Percentiles rank a stretch among this genome's conserved stretches.
Conservation (phyloP, 257 asterid species). For the Petrea volubilis region DNA sequence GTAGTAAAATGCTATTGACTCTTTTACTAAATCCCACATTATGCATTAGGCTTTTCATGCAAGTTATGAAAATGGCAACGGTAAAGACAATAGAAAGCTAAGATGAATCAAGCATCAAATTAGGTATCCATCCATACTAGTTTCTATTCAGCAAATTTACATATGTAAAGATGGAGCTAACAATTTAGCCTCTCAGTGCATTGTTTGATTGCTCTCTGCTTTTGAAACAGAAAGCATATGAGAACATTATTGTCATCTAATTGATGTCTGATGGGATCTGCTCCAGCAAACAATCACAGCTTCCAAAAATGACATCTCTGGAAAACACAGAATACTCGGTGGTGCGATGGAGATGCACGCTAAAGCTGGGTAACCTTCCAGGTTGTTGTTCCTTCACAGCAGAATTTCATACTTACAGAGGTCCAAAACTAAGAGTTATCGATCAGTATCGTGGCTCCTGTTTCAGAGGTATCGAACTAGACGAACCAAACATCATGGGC, state of each 20-base stretch:
- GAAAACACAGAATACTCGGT: not conserved
- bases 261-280: too few species aligned
- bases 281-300: too few species aligned
- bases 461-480: conserved; percentile 56
- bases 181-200: conserved; percentile 23
- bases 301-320: conserved; percentile 34
- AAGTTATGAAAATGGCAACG: not conserved
- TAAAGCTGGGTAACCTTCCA: conserved; percentile 36
- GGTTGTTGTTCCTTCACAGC: conserved; percentile 45
- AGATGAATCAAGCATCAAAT: not conserved
- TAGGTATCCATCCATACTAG: conserved; percentile 20
- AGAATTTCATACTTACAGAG: conserved; percentile 43
- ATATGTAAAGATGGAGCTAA: conserved; percentile 13
- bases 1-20: too few species aligned
- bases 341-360: not conserved
- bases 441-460: conserved; percentile 75
- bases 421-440: conserved; percentile 20
- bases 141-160: conserved; percentile 29
- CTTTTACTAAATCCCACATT: too few species aligned
- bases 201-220: conserved; percentile 15
- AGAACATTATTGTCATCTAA: conserved; percentile 29
- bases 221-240: conserved; percentile 19
- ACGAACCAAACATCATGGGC: conserved; percentile 56
- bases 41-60: not conserved
- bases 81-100: not conserved